A percentile compares a stretch with the other conserved stretches of the same genome.
Conservation (phyloP, 176 grass and related monocot species). For the Bolboschoenus planiculmis region DNA sequence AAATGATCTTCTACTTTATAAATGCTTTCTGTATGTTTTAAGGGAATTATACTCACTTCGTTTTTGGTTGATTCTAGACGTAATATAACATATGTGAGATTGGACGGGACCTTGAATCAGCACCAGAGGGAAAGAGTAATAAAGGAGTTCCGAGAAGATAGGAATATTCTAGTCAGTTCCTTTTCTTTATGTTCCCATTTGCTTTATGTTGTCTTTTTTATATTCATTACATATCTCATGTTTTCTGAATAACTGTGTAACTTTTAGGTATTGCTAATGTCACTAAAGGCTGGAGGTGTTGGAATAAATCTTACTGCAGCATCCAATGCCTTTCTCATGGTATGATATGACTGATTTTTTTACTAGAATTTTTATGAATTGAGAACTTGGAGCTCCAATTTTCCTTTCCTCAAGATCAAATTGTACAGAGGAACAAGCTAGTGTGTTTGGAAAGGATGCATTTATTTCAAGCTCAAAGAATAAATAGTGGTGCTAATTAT, state of each 20-base stretch:
- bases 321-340: conserved; percentile 96
- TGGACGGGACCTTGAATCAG: conserved; percentile 82
- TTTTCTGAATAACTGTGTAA: neutral
- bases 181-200: neutral
- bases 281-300: conserved; percentile 94
- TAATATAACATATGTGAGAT: conserved; percentile 59
- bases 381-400: neutral
- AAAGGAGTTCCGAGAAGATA: conserved; percentile 68
- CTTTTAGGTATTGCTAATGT: conserved; percentile 84
- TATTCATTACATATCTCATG: neutral
- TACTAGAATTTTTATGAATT: neutral
- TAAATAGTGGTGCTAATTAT: neutral
- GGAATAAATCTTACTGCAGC: conserved; percentile 97
- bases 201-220: neutral
- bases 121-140: conserved; percentile 87
- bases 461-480: neutral
- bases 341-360: conserved; percentile 29
- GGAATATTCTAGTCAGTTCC: conserved; percentile 44
- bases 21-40: neutral
- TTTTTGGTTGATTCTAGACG: conserved; percentile 36
- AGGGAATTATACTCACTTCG: conserved; percentile 11
- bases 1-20: conserved; percentile 13
- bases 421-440: neutral
- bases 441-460: neutral
- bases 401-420: neutral